Conservation (phyloP, 2,329 filamentous ascomycete genomes). For the Colletotrichum navitas region DNA sequence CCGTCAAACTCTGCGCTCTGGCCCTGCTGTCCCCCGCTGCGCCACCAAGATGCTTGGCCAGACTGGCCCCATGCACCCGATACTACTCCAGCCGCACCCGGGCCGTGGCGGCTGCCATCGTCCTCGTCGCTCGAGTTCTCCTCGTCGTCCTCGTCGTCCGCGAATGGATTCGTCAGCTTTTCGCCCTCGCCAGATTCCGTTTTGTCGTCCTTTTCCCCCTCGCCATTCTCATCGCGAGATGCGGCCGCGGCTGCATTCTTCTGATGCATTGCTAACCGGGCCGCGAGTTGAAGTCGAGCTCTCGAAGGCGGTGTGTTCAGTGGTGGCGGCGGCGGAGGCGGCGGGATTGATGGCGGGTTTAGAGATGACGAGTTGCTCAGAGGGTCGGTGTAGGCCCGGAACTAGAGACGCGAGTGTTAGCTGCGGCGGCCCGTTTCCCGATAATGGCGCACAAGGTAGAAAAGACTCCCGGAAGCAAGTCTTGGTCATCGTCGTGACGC, state of each 20-base stretch:
- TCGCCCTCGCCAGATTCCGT: slow-evolving; percentile 40
- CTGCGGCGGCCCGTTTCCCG: slow-evolving; percentile 13
- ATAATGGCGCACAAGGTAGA: slow-evolving; percentile 7
- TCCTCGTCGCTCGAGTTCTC: slow-evolving; percentile 66
- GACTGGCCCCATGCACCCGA: slow-evolving; percentile 46
- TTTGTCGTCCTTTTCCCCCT: slow-evolving; percentile 52
- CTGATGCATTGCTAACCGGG: slow-evolving; percentile 81
- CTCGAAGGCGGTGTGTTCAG: slow-evolving; percentile 89
- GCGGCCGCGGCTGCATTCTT: slow-evolving; percentile 65
- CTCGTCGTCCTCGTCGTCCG: slow-evolving; percentile 65
- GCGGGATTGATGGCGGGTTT: slow-evolving; percentile 69
- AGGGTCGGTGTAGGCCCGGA: slow-evolving; percentile 70
- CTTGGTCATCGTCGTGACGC: slow-evolving; percentile 27
- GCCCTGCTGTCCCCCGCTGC: slow-evolving; percentile 53
- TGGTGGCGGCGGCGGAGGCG: slow-evolving; percentile 79
- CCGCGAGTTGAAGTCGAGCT: slow-evolving; percentile 90
- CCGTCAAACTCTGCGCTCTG: slow-evolving; percentile 55
- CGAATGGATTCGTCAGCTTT: slow-evolving; percentile 64
- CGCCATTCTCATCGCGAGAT: slow-evolving; percentile 56
- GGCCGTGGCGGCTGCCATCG: slow-evolving; percentile 54
- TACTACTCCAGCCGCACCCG: slow-evolving; percentile 45
- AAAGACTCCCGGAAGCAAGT: slow-evolving; percentile 27
- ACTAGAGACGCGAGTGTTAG: slow-evolving; percentile 55
- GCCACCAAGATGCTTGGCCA: slow-evolving; percentile 63
- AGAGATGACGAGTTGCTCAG: slow-evolving; percentile 62